phyloP scores from a whole-genome alignment of 1,284 basidiomycete species.

The Coniophora puteana region DNA sequence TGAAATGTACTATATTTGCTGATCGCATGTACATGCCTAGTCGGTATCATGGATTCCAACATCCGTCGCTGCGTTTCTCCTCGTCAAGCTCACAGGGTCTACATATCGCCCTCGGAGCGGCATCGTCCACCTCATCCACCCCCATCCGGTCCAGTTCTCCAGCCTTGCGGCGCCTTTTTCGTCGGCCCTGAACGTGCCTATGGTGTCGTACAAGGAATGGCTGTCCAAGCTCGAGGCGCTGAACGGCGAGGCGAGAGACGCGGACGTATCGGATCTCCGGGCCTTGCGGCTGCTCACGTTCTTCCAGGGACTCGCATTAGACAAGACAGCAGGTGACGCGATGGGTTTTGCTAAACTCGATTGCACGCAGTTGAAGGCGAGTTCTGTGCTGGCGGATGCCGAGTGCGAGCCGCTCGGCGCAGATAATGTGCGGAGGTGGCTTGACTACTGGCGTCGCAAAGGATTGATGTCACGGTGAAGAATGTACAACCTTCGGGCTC shows the following conservation, averaged over 20 bases:
- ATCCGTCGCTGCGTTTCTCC: constrained; percentile 2
- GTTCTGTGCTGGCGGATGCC: not conserved
- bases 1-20: not conserved
- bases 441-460: constrained; percentile 5
- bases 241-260: too few relatives aligned
- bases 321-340: not conserved
- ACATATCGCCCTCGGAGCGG: not conserved
- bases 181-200: constrained; percentile 21
- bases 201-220: constrained; percentile 31
- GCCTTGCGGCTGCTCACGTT: constrained; percentile 5
- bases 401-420: not conserved
- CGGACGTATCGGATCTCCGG: too few relatives aligned
- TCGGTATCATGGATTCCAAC: constrained; percentile 5
- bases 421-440: constrained; percentile 2
- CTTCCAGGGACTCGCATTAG: not conserved
- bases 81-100: constrained; percentile 3
- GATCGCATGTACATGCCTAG: not conserved
- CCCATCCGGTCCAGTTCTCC: too few relatives aligned
- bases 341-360: not conserved
- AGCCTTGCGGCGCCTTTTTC: too few relatives aligned
- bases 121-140: too few relatives aligned
- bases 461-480: too few relatives aligned
- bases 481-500: too few relatives aligned
- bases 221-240: constrained; percentile 20
- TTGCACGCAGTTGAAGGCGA: not conserved